phyloP scores from a whole-genome alignment of 179 eudicot genomes.

The Camellia oleifera region DNA sequence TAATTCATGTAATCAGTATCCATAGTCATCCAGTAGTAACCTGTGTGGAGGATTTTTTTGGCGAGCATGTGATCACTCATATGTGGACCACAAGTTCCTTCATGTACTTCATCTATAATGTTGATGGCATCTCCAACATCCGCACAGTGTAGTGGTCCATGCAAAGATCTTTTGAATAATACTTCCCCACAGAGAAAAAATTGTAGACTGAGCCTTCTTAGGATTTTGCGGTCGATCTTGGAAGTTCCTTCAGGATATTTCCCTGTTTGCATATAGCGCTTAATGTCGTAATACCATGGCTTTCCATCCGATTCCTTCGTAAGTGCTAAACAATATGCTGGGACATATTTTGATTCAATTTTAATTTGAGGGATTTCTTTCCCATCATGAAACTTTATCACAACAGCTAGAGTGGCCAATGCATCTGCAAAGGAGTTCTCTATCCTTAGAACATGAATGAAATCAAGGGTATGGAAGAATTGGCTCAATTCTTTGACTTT shows the following conservation, averaged over 20 bases:
- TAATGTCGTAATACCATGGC: background rate
- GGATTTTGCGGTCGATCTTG: background rate
- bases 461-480: background rate
- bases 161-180: background rate
- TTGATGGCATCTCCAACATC: background rate
- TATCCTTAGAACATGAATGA: background rate
- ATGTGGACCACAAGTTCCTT: background rate
- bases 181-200: background rate
- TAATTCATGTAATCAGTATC: background rate
- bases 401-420: background rate
- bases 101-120: background rate
- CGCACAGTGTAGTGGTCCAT: background rate
- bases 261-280: background rate
- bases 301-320: background rate
- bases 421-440: background rate
- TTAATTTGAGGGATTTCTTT: background rate
- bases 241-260: background rate
- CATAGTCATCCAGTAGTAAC: background rate
- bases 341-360: background rate
- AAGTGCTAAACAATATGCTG: background rate
- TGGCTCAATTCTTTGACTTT: background rate
- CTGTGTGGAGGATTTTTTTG: background rate
- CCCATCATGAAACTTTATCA: background rate
- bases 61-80: background rate
- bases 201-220: background rate